Conservation (phyloP, 1,139 yeast genomes). For the Hyphopichia wangnamkhiaoensis region DNA sequence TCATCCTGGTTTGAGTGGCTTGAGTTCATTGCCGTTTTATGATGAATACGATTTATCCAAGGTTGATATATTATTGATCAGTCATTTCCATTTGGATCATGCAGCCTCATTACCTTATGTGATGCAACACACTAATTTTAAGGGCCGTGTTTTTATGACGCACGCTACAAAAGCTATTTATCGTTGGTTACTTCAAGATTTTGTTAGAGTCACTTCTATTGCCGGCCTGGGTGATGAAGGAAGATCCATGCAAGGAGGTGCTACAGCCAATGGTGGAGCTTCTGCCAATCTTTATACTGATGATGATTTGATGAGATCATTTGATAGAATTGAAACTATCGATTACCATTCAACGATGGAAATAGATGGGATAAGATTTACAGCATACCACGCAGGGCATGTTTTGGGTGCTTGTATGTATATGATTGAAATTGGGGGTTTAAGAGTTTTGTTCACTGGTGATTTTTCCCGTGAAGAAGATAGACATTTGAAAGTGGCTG, state of each 20-base stretch:
- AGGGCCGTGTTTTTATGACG: conserved; percentile 97
- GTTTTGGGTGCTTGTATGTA: conserved; percentile 99
- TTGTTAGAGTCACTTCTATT: conserved; percentile 85
- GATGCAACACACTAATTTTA: conserved; percentile 93
- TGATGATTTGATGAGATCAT: conserved; percentile 84
- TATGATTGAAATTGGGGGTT: conserved; percentile 90
- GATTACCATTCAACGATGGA: conserved; percentile 96
- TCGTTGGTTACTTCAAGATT: conserved; percentile 91
- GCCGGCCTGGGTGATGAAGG: conserved; percentile 46
- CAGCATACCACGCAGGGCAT: conserved; percentile 99
- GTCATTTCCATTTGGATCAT: conserved; percentile 96
- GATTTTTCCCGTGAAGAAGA: conserved; percentile 96
- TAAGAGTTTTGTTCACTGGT: conserved; percentile 88
- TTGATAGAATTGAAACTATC: conserved; percentile 87
- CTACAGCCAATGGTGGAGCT: conserved; percentile 21
- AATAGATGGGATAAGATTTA: conserved; percentile 89
- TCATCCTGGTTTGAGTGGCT: conserved; percentile 92
- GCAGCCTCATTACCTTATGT: conserved; percentile 98
- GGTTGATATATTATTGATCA: conserved; percentile 81
- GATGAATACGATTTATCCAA: conserved; percentile 91
- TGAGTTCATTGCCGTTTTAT: conserved; percentile 89
- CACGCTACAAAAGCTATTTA: conserved; percentile 98
- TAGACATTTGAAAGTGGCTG: conserved; percentile 93
- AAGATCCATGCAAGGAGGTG: conserved; percentile 21
- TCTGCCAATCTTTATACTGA: conserved; percentile 74